Evolutionary conservation across 1,284 basidiomycete genomes (phyloP).

Genomic region (Jaminaea rosea): DNA sequence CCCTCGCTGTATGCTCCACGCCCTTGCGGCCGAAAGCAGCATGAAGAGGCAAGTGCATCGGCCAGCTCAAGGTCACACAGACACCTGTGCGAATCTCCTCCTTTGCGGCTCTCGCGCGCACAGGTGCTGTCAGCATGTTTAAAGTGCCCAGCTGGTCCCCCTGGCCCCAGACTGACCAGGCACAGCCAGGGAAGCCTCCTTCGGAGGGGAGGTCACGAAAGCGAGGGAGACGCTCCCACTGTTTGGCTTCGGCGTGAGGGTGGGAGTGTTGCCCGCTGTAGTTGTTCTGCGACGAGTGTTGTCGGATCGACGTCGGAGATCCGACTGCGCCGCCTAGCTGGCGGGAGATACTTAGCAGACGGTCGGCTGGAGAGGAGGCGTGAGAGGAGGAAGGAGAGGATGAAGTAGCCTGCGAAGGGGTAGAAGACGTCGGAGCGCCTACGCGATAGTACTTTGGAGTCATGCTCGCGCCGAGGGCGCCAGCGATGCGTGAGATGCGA

Average conservation of each 20-base stretch:
- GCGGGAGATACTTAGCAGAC: background rate
- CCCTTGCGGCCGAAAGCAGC: slow-evolving; percentile 28
- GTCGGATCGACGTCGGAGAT: slow-evolving; percentile 3
- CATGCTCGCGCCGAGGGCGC: background rate
- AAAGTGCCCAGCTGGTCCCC: slow-evolving; percentile 64
- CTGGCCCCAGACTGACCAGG: slow-evolving; percentile 64
- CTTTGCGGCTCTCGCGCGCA: slow-evolving; percentile 57
- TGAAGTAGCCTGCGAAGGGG: slow-evolving; percentile 11
- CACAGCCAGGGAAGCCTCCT: slow-evolving; percentile 45
- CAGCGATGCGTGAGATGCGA: background rate
- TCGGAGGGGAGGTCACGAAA: slow-evolving; percentile 24
- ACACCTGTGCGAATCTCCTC: slow-evolving; percentile 55
- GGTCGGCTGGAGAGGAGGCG: background rate
- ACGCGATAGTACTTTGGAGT: background rate
- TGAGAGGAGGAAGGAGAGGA: background rate
- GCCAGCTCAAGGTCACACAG: slow-evolving; percentile 29
- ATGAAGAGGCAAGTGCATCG: slow-evolving; percentile 27
- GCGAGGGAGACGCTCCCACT: slow-evolving; percentile 26
- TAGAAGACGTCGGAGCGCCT: background rate
- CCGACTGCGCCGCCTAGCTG: slow-evolving; percentile 3
- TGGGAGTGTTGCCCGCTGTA: slow-evolving; percentile 3
- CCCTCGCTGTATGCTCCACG: slow-evolving; percentile 18
- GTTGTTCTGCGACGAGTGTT: background rate
- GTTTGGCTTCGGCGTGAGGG: background rate
- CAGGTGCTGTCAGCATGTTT: slow-evolving; percentile 60